Percentiles rank a stretch among this genome's conserved stretches.
Evolutionary conservation across 1,139 yeast species (phyloP).

Genomic region (Sugiyamaella novakii): DNA sequence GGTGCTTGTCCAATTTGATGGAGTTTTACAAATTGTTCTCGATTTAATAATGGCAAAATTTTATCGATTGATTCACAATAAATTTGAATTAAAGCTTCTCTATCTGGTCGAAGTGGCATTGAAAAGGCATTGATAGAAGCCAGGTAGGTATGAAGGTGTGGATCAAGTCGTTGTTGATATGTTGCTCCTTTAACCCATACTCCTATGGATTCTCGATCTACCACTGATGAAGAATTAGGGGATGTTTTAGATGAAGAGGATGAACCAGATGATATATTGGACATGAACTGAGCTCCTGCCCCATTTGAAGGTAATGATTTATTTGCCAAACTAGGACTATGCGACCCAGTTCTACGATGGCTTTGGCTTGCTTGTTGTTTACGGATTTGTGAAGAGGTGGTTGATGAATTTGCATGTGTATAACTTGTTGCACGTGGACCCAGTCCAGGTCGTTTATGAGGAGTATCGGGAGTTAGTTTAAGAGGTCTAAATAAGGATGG

Average conservation of each 20-base stretch:
- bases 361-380: constrained; percentile 12
- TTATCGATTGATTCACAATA: constrained; percentile 45
- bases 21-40: constrained; percentile 42
- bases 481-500: constrained; percentile 14
- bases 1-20: constrained; percentile 45
- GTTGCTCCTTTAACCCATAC: constrained; percentile 44
- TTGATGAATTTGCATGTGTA: constrained; percentile 14
- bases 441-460: constrained; percentile 25
- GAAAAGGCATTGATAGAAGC: constrained; percentile 46
- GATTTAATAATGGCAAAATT: constrained; percentile 46
- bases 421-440: constrained; percentile 29
- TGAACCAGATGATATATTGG: neutral
- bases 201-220: constrained; percentile 38
- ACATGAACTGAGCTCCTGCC: neutral
- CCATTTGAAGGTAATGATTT: constrained; percentile 3
- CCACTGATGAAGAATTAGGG: constrained; percentile 6
- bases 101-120: constrained; percentile 40
- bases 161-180: constrained; percentile 37
- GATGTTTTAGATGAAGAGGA: constrained; percentile 8
- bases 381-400: constrained; percentile 13
- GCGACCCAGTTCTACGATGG: constrained; percentile 30
- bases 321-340: constrained; percentile 24
- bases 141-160: constrained; percentile 41
- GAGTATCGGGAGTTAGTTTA: constrained; percentile 10
- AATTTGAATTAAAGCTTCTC: constrained; percentile 43